Evolutionary conservation across 2,329 filamentous ascomycete genomes (phyloP).

Genomic region (Pseudogymnoascus sp.): DNA sequence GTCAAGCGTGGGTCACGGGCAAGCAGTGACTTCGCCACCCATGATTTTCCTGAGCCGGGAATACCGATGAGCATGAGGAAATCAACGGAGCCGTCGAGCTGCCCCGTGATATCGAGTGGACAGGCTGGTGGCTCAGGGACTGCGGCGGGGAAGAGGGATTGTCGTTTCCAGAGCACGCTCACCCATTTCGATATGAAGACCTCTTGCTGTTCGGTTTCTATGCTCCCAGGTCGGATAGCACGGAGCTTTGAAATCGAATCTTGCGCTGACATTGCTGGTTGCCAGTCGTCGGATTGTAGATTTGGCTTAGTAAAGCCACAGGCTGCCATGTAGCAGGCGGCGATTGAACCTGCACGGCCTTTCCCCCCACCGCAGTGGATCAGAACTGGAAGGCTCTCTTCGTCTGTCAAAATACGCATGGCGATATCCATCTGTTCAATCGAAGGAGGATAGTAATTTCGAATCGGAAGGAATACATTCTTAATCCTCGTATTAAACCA

Average conservation of each 20-base stretch:
- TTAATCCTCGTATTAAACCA: constrained; percentile 14
- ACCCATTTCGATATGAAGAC: constrained; percentile 15
- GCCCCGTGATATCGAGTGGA: constrained; percentile 9
- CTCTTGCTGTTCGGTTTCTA: constrained; percentile 17
- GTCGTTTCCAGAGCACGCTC: constrained; percentile 15
- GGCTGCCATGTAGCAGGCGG: constrained; percentile 16
- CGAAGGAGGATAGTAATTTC: constrained; percentile 16
- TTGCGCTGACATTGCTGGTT: constrained; percentile 11
- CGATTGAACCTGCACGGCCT: constrained; percentile 16
- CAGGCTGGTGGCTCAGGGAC: constrained; percentile 7
- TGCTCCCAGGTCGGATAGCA: constrained; percentile 12
- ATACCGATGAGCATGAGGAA: constrained; percentile 15
- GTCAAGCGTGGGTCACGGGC: constrained; percentile 11
- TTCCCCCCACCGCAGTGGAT: constrained; percentile 19
- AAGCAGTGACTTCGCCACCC: constrained; percentile 6
- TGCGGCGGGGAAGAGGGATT: constrained; percentile 6
- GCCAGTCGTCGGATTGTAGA: neutral
- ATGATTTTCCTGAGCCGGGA: constrained; percentile 15
- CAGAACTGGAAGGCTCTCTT: constrained; percentile 8
- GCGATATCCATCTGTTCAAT: constrained; percentile 14
- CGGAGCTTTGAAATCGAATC: constrained; percentile 11
- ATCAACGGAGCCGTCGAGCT: constrained; percentile 8
- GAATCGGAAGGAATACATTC: constrained; percentile 14
- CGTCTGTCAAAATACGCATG: constrained; percentile 11
- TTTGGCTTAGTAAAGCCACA: constrained; percentile 11